A percentile compares a stretch with the other conserved stretches of the same genome.
Conservation (phyloP, 345 rosid species). For the Raphanus raphanistrum region DNA sequence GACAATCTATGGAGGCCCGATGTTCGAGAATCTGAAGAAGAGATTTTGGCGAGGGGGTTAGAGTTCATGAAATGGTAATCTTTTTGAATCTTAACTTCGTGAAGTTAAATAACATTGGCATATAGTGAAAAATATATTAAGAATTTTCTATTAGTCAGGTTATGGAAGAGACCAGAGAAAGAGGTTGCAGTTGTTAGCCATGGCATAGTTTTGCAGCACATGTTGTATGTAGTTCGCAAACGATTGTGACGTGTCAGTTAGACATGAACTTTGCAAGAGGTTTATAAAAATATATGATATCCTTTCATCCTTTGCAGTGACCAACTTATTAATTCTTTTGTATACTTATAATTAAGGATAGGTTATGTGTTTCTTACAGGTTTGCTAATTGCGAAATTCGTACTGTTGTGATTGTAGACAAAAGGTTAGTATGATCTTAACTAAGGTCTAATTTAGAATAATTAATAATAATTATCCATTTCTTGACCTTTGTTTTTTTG, state of each 20-base stretch:
- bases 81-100: background rate
- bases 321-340: background rate
- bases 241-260: conserved; percentile 33
- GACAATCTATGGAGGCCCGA: conserved; percentile 41
- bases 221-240: conserved; percentile 39
- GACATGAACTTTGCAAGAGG: conserved; percentile 38
- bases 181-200: conserved; percentile 44
- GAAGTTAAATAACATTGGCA: background rate
- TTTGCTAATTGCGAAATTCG: conserved; percentile 42
- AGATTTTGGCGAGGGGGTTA: conserved; percentile 37
- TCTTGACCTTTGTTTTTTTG: background rate
- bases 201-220: conserved; percentile 43
- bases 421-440: conserved; percentile 30
- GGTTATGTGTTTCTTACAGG: conserved; percentile 13
- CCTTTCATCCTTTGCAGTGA: background rate
- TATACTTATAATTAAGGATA: background rate
- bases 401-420: conserved; percentile 38
- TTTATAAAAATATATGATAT: background rate
- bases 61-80: conserved; percentile 43
- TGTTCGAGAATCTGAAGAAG: conserved; percentile 41
- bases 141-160: conserved; percentile 25
- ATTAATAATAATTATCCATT: background rate
- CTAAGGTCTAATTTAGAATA: background rate
- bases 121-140: background rate
- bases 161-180: conserved; percentile 43